Evolutionary conservation across 148 eudicot genomes (phyloP).

Genomic region (Drosera capensis): DNA sequence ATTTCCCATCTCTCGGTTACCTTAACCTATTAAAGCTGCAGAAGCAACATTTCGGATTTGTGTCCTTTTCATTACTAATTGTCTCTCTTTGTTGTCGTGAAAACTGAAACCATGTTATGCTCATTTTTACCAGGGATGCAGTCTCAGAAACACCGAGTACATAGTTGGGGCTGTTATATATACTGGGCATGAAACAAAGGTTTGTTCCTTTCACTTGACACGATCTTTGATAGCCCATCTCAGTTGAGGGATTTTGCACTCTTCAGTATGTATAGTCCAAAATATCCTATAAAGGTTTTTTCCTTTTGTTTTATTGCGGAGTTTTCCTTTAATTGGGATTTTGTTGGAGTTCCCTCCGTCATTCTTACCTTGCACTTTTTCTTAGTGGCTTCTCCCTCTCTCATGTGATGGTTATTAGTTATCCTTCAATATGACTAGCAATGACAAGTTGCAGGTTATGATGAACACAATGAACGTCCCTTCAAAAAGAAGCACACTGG

Average conservation of each 20-base stretch:
- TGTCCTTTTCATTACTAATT: too few relatives aligned
- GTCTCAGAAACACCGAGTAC: slow-evolving; percentile 80
- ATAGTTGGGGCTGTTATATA: slow-evolving; percentile 77
- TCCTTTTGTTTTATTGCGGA: too few relatives aligned
- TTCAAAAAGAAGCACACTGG: slow-evolving; percentile 94
- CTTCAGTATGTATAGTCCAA: too few relatives aligned
- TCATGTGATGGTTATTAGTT: background rate
- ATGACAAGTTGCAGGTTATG: slow-evolving; percentile 56
- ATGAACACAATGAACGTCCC: slow-evolving; percentile 99
- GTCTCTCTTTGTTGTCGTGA: too few relatives aligned
- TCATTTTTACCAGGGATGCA: slow-evolving; percentile 54
- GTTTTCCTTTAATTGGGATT: too few relatives aligned
- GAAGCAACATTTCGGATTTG: too few relatives aligned
- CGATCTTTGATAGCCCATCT: background rate
- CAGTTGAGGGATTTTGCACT: too few relatives aligned
- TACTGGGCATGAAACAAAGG: slow-evolving; percentile 97
- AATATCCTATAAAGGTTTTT: too few relatives aligned
- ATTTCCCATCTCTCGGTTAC: slow-evolving; percentile 3
- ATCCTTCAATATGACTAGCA: background rate
- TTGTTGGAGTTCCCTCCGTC: too few relatives aligned
- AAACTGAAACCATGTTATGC: slow-evolving; percentile 10
- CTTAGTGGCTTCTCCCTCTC: too few relatives aligned
- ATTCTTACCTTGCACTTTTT: background rate
- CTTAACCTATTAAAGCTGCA: background rate
- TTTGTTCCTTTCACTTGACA: slow-evolving; percentile 7